Percentiles rank a stretch among this genome's conserved stretches.
These are phyloP conservation scores for Xylaria bambusicola DNA, from an alignment of 495 filamentous ascomycete genomes.

Conservation along the genomic window DNA sequence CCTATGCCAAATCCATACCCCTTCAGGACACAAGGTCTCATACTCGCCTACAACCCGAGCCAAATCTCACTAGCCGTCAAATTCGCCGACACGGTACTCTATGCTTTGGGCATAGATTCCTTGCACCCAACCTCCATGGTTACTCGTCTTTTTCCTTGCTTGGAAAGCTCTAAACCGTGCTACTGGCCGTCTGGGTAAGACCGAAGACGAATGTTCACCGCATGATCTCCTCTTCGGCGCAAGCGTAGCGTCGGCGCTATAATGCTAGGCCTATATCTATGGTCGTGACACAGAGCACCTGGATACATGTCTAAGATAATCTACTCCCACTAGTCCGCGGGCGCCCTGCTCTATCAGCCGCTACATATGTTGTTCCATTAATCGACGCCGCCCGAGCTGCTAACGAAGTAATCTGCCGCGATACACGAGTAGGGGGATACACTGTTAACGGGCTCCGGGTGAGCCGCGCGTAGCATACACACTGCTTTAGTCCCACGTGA, in stretches of 20 bases:
- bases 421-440: conserved; percentile 60
- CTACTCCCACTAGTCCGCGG: conserved; percentile 45
- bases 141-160: conserved; percentile 40
- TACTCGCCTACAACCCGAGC: conserved; percentile 33
- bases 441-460: conserved; percentile 58
- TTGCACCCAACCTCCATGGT: conserved; percentile 40
- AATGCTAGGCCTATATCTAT: conserved; percentile 60
- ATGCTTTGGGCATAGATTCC: conserved; percentile 45
- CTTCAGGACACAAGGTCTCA: not conserved
- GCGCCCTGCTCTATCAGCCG: conserved; percentile 41
- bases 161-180: conserved; percentile 37
- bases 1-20: not conserved
- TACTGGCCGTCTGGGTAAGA: conserved; percentile 33
- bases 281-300: conserved; percentile 50
- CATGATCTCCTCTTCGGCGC: conserved; percentile 50
- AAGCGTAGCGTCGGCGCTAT: conserved; percentile 48
- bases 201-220: conserved; percentile 56
- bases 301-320: conserved; percentile 48
- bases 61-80: conserved; percentile 40
- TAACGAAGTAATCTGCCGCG: conserved; percentile 59
- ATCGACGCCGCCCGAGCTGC: conserved; percentile 37
- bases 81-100: conserved; percentile 41
- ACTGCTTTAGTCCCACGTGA: conserved; percentile 30
- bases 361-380: conserved; percentile 49
- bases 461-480: conserved; percentile 44